Base-by-base conservation (phyloP, 75 land plant species). In the Ceratopteris richardii region DNA sequence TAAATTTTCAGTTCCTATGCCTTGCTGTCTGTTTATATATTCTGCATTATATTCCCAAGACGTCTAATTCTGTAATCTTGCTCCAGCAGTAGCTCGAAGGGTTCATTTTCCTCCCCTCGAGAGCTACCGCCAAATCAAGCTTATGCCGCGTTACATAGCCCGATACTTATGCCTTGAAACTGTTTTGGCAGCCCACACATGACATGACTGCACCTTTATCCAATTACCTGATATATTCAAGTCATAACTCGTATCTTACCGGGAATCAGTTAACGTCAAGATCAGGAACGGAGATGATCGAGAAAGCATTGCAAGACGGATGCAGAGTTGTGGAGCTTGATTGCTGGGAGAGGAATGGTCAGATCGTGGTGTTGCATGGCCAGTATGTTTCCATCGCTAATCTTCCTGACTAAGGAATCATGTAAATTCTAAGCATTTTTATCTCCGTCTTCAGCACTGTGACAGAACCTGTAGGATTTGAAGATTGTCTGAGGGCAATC, bases 291-390 rank as follows among this genome's bases (percentile, higher is more conserved):
- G 12, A 30, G 16, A 61, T 66, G 4, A 73, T 73, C 33, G 54
- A 39, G 1, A 57, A 54, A 10, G 76, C 76, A 1, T 47, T 73
- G 19, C 29, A 20, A 31, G 42, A 22, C 21, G 76, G 76, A 13
- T 73, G 76, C 26, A 73, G 76, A 24, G 76, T 73, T 29, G 61
- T 73, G 12, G 76, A 73, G 48, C 59, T 73, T 17, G 76, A 73
- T 33, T 73, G 76, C 56, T 73, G 76, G 76, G 82, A 85, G 17
- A 88, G 91, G 21, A 68, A 78, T 51, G 81, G 76, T 47, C 54
- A 77, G 39, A 64, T 93, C 39, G 48, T 70, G 53, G 84, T 94
- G 44, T 68, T 74, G 33, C 98, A 94, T 69, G 98, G 98, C 66
- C 71, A 90, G 98, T 93, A 80, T 4, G 42, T 24, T 55, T 18